phyloP scores from a whole-genome alignment of 2,329 filamentous ascomycete species.

The Fusarium annulatum region DNA sequence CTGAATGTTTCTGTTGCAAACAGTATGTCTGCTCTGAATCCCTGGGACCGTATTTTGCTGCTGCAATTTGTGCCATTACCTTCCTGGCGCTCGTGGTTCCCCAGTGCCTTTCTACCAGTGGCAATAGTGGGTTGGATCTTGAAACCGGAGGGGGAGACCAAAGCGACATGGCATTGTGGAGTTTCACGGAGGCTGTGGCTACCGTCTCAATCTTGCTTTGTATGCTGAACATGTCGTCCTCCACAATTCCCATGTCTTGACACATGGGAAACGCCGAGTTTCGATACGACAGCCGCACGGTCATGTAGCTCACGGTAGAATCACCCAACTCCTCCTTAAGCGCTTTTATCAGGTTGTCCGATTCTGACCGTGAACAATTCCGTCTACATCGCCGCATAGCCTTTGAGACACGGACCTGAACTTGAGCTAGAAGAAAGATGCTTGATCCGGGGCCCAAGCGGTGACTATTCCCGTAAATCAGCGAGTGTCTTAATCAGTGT shows the following conservation, averaged over 20 bases:
- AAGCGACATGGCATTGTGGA: constrained; percentile 59
- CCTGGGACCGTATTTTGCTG: constrained; percentile 13
- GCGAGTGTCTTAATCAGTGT: not conserved
- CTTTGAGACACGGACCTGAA: constrained; percentile 49
- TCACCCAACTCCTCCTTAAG: constrained; percentile 67
- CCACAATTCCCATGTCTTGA: constrained; percentile 31
- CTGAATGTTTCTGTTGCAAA: not conserved
- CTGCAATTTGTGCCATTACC: constrained; percentile 52
- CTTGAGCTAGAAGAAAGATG: constrained; percentile 61
- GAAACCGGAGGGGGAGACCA: constrained; percentile 61
- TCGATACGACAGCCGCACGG: constrained; percentile 63
- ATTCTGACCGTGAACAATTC: constrained; percentile 52
- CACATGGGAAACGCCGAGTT: constrained; percentile 65
- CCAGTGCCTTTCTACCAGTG: constrained; percentile 62
- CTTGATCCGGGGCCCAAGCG: constrained; percentile 57
- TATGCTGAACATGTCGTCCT: constrained; percentile 53
- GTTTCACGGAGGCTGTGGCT: constrained; percentile 61
- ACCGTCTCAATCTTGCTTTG: constrained; percentile 65
- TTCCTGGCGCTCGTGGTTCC: constrained; percentile 57
- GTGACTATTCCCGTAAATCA: constrained; percentile 49
- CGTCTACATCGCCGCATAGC: constrained; percentile 8
- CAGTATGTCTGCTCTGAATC: not conserved
- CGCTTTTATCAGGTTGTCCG: constrained; percentile 68
- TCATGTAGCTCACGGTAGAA: constrained; percentile 60
- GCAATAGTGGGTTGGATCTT: constrained; percentile 53